A percentile compares a stretch with the other conserved stretches of the same genome.
These are phyloP conservation scores for Citrus sp. DNA, from an alignment of 345 rosid species.

Conservation along the genomic window DNA sequence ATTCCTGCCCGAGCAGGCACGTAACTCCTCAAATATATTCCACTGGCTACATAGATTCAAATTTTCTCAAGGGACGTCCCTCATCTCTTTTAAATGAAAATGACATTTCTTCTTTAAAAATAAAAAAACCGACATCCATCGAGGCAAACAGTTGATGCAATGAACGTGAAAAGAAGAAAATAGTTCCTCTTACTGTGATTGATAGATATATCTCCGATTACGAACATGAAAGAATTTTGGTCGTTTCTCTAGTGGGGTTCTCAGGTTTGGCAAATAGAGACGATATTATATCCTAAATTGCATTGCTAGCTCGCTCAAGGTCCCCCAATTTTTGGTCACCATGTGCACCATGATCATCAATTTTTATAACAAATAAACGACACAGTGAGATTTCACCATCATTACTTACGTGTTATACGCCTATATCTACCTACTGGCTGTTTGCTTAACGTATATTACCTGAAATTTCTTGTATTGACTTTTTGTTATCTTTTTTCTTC, in stretches of 20 bases:
- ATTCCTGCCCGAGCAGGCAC: background rate
- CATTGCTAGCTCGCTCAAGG: background rate
- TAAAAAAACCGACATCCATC: background rate
- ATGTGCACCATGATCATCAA: background rate
- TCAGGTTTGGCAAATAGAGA: background rate
- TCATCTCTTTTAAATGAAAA: background rate
- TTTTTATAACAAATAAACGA: no score
- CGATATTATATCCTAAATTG: background rate
- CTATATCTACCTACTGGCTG: no score
- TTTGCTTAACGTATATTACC: no score
- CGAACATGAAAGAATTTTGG: background rate
- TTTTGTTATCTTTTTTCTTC: no score
- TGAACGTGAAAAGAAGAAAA: constrained; percentile 7
- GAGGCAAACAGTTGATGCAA: background rate
- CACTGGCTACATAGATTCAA: no score
- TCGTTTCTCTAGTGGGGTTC: background rate
- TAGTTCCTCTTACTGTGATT: background rate
- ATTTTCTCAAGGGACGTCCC: no score
- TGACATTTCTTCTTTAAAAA: background rate
- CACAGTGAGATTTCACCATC: no score
- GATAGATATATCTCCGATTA: background rate
- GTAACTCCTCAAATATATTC: background rate
- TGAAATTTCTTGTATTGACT: no score
- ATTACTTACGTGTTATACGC: no score
- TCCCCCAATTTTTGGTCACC: constrained; percentile 1